Percentiles rank a stretch among this genome's conserved stretches.
These are phyloP conservation scores for Mortierella sp. DNA, from an alignment of 371 early-diverging fungal genomes.

Conservation along the genomic window DNA sequence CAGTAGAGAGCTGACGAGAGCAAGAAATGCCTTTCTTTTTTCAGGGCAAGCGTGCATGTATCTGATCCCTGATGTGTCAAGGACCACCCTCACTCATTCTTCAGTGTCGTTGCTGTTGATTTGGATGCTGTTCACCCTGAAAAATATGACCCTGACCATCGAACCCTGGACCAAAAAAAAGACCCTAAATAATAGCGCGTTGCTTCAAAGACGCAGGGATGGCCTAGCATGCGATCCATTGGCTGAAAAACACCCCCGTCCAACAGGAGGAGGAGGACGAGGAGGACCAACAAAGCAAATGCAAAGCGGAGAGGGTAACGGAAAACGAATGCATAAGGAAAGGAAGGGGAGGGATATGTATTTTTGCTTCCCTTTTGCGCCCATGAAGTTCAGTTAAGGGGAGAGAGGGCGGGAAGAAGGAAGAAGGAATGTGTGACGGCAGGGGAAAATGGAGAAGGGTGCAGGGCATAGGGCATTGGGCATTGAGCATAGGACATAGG, in stretches of 20 bases:
- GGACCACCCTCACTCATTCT: background rate
- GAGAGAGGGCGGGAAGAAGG: constrained; percentile 2
- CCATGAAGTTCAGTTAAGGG: background rate
- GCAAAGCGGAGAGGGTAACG: background rate
- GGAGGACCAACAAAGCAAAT: background rate
- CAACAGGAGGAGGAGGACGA: too few relatives aligned
- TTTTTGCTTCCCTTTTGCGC: background rate
- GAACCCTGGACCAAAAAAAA: background rate
- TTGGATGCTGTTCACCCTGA: background rate
- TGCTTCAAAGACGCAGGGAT: background rate
- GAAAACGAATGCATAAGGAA: constrained; percentile 5
- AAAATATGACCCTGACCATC: constrained; percentile 5
- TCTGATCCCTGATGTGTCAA: background rate
- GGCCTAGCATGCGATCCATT: background rate
- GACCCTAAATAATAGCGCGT: background rate
- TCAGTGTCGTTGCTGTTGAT: background rate
- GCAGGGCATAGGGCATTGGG: background rate
- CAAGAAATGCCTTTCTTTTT: background rate
- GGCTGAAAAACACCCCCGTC: background rate
- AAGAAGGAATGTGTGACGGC: background rate
- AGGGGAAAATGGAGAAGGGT: background rate
- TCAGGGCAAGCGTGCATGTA: background rate
- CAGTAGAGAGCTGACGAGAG: background rate
- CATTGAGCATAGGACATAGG: background rate
- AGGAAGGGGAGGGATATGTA: background rate